phyloP scores from a whole-genome alignment of 495 filamentous ascomycete genomes.

The Oleoguttula mirabilis region DNA sequence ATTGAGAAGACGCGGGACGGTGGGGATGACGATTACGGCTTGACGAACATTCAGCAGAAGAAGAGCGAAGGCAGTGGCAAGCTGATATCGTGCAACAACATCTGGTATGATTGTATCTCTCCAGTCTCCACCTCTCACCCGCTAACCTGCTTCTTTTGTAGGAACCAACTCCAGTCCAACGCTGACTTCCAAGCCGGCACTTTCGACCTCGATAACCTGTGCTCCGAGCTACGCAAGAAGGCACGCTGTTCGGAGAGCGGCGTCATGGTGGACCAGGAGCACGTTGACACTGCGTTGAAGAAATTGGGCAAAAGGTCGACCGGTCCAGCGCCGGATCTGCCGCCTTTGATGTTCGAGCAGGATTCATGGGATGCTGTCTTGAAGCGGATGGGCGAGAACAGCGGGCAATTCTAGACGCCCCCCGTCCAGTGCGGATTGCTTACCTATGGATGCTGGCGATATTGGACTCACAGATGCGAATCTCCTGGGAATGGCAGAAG shows the following conservation, averaged over 20 bases:
- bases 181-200: constrained; percentile 77
- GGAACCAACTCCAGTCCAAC: constrained; percentile 84
- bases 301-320: constrained; percentile 16
- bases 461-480: too few species aligned
- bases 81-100: constrained; percentile 74
- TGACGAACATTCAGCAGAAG: constrained; percentile 33
- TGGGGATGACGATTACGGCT: constrained; percentile 51
- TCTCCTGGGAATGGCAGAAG: too few species aligned
- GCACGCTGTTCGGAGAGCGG: constrained; percentile 89
- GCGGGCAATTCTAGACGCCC: too few species aligned
- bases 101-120: constrained; percentile 58
- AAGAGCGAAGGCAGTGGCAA: constrained; percentile 44
- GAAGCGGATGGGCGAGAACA: background rate
- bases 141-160: constrained; percentile 31
- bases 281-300: constrained; percentile 51
- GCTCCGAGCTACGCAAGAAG: constrained; percentile 87
- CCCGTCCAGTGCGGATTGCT: too few species aligned
- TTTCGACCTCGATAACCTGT: constrained; percentile 85
- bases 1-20: constrained; percentile 60
- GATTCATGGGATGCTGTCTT: constrained; percentile 16
- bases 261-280: constrained; percentile 79
- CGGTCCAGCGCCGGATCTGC: background rate
- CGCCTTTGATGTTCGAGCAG: constrained; percentile 19
- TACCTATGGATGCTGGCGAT: too few species aligned
- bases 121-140: background rate